A percentile compares a stretch with the other conserved stretches of the same genome.
These are phyloP conservation scores for Hydrangea macrophylla DNA, from an alignment of 148 eudicot genomes.

Conservation along the genomic window DNA sequence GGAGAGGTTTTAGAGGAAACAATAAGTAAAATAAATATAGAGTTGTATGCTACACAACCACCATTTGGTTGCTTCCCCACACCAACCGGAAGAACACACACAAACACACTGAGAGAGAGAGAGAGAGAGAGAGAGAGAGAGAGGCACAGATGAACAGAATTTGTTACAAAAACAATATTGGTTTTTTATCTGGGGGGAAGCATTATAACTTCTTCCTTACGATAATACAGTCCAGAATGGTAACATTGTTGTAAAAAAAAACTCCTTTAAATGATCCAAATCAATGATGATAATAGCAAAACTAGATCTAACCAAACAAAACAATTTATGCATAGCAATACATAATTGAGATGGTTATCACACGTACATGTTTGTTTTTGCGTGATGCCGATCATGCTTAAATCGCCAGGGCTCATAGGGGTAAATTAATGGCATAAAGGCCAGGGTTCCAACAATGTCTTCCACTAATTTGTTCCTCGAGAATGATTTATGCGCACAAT, in stretches of 20 bases:
- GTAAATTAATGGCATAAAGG: slow-evolving; percentile 85
- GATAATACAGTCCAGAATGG: neutral
- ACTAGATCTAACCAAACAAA: neutral
- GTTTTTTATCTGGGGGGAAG: neutral
- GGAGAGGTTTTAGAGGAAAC: neutral
- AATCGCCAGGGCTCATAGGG: slow-evolving; percentile 99
- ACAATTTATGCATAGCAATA: neutral
- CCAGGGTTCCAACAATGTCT: slow-evolving; percentile 90
- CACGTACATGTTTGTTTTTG: slow-evolving; percentile 89
- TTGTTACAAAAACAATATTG: no score
- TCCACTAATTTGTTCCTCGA: slow-evolving; percentile 87
- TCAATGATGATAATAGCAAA: neutral
- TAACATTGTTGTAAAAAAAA: neutral
- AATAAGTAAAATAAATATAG: neutral
- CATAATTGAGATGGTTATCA: slow-evolving; percentile 5
- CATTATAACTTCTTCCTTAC: neutral
- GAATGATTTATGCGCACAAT: slow-evolving; percentile 97
- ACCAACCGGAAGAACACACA: no score
- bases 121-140: no score
- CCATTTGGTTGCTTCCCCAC: no score
- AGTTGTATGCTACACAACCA: no score
- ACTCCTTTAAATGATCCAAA: neutral
- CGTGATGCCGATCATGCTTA: slow-evolving; percentile 94
- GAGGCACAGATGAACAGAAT: no score
- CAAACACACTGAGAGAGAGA: no score